phyloP scores from a whole-genome alignment of 2,329 filamentous ascomycete genomes.

The Myriosclerotinia duriaeana region DNA sequence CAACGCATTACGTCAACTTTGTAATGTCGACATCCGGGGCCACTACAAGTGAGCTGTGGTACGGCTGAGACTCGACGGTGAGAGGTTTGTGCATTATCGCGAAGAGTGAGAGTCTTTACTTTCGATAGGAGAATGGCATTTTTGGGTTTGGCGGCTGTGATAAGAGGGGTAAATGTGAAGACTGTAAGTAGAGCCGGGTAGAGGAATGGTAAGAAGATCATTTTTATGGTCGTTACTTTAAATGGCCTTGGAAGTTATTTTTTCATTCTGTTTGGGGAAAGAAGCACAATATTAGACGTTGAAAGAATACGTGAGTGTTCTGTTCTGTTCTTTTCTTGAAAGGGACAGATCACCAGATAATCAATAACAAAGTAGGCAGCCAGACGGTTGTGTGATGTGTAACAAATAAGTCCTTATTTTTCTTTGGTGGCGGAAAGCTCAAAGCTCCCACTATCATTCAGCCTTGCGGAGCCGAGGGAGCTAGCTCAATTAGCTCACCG shows the following conservation, averaged over 20 bases:
- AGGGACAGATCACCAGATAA: slow-evolving; percentile 22
- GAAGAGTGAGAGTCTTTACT: slow-evolving; percentile 78
- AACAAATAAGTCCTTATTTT: background rate
- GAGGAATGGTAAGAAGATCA: slow-evolving; percentile 34
- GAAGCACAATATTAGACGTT: background rate
- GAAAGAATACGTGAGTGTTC: background rate
- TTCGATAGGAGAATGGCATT: slow-evolving; percentile 60
- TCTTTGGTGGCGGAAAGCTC: slow-evolving; percentile 18
- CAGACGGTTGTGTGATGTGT: background rate
- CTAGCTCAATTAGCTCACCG: slow-evolving; percentile 1
- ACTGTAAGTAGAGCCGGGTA: slow-evolving; percentile 33
- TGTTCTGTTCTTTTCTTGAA: background rate
- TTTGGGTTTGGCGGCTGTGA: slow-evolving; percentile 28
- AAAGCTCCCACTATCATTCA: background rate
- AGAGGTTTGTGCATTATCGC: slow-evolving; percentile 64
- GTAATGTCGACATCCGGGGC: slow-evolving; percentile 54
- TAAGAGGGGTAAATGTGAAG: slow-evolving; percentile 32
- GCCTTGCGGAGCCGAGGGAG: slow-evolving; percentile 8
- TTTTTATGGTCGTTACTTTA: slow-evolving; percentile 23
- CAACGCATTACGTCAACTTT: slow-evolving; percentile 82
- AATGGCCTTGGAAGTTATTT: background rate
- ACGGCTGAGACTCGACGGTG: slow-evolving; percentile 74
- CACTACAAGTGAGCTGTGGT: slow-evolving; percentile 76
- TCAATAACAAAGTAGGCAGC: background rate
- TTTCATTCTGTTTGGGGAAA: background rate